Conservation (phyloP, 129 eudicot species). For the Smallanthus sonchifolius region DNA sequence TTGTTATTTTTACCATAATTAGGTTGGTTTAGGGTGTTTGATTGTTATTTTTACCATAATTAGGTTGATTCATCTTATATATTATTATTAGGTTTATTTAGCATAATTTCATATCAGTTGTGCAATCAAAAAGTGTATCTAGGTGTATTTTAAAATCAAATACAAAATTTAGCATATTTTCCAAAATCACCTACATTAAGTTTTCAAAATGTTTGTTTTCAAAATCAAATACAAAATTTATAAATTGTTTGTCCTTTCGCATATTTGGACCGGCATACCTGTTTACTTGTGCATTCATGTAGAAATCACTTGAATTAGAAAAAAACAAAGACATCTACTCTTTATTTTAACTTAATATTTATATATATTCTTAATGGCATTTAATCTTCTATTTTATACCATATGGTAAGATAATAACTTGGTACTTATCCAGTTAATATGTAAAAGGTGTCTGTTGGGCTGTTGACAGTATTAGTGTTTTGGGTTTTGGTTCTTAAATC, state of each 20-base stretch:
- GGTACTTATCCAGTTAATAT: neutral
- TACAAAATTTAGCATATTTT: neutral
- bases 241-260: neutral
- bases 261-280: neutral
- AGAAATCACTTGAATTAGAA: neutral
- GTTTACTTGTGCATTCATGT: neutral
- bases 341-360: neutral
- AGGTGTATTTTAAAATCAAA: too few species aligned
- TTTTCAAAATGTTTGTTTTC: neutral
- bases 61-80: neutral
- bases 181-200: neutral
- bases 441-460: neutral
- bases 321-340: neutral
- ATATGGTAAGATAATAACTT: neutral
- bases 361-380: neutral
- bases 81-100: neutral
- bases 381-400: neutral
- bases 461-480: neutral
- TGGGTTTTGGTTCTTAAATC: neutral
- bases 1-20: neutral
- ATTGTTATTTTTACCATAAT: neutral
- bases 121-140: neutral
- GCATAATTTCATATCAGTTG: neutral
- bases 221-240: neutral
- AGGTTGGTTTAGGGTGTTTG: neutral